Conservation (phyloP, 352 stramenopile species). For the Sclerospora graminicola region DNA sequence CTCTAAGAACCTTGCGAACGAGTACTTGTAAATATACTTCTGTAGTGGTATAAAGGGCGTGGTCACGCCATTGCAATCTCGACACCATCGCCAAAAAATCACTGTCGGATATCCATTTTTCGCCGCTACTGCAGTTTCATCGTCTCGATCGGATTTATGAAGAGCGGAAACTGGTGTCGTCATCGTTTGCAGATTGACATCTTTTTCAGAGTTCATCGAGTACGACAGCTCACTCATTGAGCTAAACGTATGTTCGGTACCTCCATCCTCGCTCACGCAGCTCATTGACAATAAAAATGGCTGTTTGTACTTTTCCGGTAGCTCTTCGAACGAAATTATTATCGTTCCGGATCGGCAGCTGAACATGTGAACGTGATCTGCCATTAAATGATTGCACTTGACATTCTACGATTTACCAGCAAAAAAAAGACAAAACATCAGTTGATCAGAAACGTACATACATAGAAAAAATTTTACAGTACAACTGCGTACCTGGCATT, state of each 20-base stretch:
- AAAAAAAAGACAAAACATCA: constrained; percentile 2
- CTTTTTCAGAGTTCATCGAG: constrained; percentile 20
- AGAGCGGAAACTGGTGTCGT: constrained; percentile 25
- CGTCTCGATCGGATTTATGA: constrained; percentile 13
- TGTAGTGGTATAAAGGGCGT: constrained; percentile 82
- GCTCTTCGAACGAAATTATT: constrained; percentile 74
- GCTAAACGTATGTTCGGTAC: constrained; percentile 21
- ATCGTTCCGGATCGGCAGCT: constrained; percentile 61
- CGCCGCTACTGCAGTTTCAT: constrained; percentile 12
- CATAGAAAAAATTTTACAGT: background rate
- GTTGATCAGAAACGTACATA: background rate
- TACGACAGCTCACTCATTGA: constrained; percentile 23
- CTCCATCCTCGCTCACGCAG: constrained; percentile 21
- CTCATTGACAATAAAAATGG: constrained; percentile 26
- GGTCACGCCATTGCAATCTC: constrained; percentile 88
- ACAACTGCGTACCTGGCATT: constrained; percentile 52
- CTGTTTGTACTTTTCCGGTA: constrained; percentile 47
- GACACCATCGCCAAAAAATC: constrained; percentile 96
- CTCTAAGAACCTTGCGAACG: constrained; percentile 96
- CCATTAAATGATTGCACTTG: constrained; percentile 76
- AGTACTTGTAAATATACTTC: constrained; percentile 95
- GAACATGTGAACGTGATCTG: constrained; percentile 75
- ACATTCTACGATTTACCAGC: constrained; percentile 31
- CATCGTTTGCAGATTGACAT: constrained; percentile 38
- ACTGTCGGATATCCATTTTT: constrained; percentile 56